phyloP scores from a whole-genome alignment of 495 filamentous ascomycete genomes.

The Peziza echinospora region DNA sequence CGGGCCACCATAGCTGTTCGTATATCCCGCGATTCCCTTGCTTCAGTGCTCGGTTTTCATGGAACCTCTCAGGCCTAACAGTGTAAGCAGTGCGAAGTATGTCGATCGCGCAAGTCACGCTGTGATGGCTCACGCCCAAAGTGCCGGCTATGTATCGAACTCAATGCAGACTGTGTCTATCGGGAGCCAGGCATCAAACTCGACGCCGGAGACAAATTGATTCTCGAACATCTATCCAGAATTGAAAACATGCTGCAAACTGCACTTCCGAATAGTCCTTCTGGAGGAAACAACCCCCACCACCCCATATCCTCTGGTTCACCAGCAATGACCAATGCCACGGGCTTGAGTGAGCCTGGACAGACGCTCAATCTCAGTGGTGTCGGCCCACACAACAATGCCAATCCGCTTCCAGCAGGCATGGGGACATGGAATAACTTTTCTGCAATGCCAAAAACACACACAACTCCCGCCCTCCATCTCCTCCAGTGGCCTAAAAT shows the following conservation, averaged over 20 bases:
- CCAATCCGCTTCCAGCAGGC: no score
- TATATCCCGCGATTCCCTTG: slow-evolving; percentile 1
- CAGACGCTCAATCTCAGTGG: slow-evolving; percentile 34
- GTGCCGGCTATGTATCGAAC: slow-evolving; percentile 60
- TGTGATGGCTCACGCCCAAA: slow-evolving; percentile 69
- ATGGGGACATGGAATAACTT: slow-evolving; percentile 62
- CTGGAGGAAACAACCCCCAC: slow-evolving; percentile 17
- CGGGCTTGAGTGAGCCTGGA: slow-evolving; percentile 32
- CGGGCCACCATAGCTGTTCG: slow-evolving; percentile 53
- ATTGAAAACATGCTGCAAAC: slow-evolving; percentile 61
- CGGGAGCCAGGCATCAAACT: slow-evolving; percentile 72
- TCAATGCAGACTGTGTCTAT: slow-evolving; percentile 65
- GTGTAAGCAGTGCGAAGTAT: slow-evolving; percentile 62
- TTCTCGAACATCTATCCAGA: slow-evolving; percentile 50
- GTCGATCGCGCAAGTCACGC: slow-evolving; percentile 59
- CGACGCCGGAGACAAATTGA: slow-evolving; percentile 67
- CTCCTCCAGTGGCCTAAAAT: slow-evolving; percentile 64
- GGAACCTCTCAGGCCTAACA: slow-evolving; percentile 2
- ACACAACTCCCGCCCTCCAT: slow-evolving; percentile 58
- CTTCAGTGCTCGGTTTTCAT: slow-evolving; percentile 10
- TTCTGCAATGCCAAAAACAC: slow-evolving; percentile 63
- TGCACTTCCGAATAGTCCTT: slow-evolving; percentile 19
- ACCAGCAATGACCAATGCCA: slow-evolving; percentile 48
- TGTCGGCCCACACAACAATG: no score
- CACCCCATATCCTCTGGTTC: slow-evolving; percentile 32